Evolutionary conservation across 2,329 filamentous ascomycete genomes (phyloP).

Genomic region (Clonostachys sp.): DNA sequence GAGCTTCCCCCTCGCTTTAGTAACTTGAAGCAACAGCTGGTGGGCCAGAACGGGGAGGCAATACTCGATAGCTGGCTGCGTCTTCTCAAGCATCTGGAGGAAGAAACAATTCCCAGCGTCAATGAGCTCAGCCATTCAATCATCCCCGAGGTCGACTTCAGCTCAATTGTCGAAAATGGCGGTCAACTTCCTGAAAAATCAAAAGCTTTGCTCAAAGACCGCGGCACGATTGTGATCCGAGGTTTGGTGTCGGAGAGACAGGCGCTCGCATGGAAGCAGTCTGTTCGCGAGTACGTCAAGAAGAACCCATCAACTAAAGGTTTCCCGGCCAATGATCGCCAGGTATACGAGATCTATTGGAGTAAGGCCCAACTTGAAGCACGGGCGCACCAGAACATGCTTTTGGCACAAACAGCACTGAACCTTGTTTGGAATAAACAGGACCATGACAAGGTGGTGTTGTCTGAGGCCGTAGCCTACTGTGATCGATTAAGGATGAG

Average conservation of each 20-base stretch:
- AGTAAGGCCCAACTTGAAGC: constrained; percentile 1
- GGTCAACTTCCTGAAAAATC: background rate
- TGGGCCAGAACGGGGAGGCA: background rate
- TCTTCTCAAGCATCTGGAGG: background rate
- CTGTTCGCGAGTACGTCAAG: background rate
- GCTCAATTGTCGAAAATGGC: background rate
- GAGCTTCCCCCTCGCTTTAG: background rate
- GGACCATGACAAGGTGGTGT: constrained; percentile 12
- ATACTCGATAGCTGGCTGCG: background rate
- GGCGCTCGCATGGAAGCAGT: background rate
- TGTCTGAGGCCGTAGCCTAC: constrained; percentile 56
- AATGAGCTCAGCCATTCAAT: background rate
- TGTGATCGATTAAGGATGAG: background rate
- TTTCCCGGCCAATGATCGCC: background rate
- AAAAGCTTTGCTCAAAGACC: background rate
- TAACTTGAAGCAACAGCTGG: background rate
- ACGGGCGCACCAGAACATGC: background rate
- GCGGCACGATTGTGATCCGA: background rate
- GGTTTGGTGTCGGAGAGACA: background rate
- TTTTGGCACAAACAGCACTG: background rate
- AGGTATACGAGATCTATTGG: constrained; percentile 1
- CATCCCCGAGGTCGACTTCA: background rate
- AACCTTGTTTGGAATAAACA: background rate
- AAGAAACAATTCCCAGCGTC: background rate
- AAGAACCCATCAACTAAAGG: background rate